Conservation (phyloP, 2,329 filamentous ascomycete species). For the Fusarium poae region DNA sequence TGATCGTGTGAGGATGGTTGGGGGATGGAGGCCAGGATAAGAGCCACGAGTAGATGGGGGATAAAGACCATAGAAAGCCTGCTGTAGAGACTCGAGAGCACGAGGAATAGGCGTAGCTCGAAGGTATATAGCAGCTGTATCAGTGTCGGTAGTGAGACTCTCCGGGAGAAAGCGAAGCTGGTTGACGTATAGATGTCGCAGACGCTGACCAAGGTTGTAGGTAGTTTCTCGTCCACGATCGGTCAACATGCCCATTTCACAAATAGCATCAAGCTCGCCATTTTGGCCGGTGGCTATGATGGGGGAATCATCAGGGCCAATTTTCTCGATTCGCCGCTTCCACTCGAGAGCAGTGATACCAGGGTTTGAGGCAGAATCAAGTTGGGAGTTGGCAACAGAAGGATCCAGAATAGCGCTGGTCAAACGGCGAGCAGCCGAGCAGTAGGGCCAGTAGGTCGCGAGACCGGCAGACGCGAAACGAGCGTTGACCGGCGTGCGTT, state of each 20-base stretch:
- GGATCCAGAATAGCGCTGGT: conserved; percentile 64
- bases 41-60: conserved; percentile 63
- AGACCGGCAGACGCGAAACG: conserved; percentile 85
- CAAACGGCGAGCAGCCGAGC: conserved; percentile 79
- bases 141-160: conserved; percentile 65
- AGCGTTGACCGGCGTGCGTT: conserved; percentile 86
- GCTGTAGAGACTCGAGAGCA: conserved; percentile 81
- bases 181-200: conserved; percentile 80
- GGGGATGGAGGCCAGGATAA: conserved; percentile 64
- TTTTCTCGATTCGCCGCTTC: conserved; percentile 84
- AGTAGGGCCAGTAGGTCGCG: conserved; percentile 88
- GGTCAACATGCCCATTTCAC: conserved; percentile 82
- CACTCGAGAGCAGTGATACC: conserved; percentile 66
- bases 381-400: conserved; percentile 49
- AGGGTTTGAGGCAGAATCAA: conserved; percentile 41
- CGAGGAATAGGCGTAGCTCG: conserved; percentile 80
- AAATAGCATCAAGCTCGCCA: conserved; percentile 82
- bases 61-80: conserved; percentile 81
- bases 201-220: conserved; percentile 73
- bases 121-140: conserved; percentile 74
- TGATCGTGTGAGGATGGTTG: conserved; percentile 74
- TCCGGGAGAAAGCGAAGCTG: conserved; percentile 78
- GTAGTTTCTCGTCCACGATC: conserved; percentile 81
- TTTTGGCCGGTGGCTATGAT: conserved; percentile 75
- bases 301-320: conserved; percentile 78